These are phyloP conservation scores for Heimioporus sp. DNA, from an alignment of 768 basidiomycete species.

Conservation along the genomic window DNA sequence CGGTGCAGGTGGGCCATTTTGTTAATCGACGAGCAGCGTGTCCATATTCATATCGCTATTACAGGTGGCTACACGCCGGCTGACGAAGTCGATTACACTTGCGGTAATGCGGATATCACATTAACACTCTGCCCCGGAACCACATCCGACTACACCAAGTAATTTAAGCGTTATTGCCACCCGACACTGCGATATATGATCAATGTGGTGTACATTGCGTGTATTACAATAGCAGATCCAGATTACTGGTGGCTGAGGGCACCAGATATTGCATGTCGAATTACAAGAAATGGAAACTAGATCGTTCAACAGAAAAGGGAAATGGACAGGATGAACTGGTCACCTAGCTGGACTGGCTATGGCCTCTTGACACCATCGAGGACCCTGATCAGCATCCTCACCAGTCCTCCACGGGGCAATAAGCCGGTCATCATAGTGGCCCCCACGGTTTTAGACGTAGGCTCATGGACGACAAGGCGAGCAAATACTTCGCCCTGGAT, in stretches of 20 bases:
- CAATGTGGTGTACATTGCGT: not conserved
- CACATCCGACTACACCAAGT: constrained; percentile 7
- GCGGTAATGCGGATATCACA: constrained; percentile 16
- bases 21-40: too few species aligned
- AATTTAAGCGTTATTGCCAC: not conserved
- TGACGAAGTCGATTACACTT: constrained; percentile 21
- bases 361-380: constrained; percentile 14
- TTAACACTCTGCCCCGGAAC: constrained; percentile 21
- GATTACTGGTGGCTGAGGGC: too few species aligned
- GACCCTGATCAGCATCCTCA: constrained; percentile 17
- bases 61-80: constrained; percentile 15
- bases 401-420: constrained; percentile 25
- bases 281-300: too few species aligned
- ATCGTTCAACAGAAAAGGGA: not conserved
- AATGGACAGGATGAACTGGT: not conserved
- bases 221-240: not conserved
- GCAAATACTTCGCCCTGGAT: constrained; percentile 78
- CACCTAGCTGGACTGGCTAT: not conserved
- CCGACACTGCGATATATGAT: not conserved
- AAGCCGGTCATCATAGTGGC: constrained; percentile 6
- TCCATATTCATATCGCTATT: not conserved
- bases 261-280: too few species aligned
- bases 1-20: constrained; percentile 10
- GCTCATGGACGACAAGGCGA: constrained; percentile 61
- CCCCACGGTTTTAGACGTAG: constrained; percentile 3